These are phyloP conservation scores for Colletotrichum echinochloae DNA, from an alignment of 2,329 filamentous ascomycete genomes.

Conservation along the genomic window DNA sequence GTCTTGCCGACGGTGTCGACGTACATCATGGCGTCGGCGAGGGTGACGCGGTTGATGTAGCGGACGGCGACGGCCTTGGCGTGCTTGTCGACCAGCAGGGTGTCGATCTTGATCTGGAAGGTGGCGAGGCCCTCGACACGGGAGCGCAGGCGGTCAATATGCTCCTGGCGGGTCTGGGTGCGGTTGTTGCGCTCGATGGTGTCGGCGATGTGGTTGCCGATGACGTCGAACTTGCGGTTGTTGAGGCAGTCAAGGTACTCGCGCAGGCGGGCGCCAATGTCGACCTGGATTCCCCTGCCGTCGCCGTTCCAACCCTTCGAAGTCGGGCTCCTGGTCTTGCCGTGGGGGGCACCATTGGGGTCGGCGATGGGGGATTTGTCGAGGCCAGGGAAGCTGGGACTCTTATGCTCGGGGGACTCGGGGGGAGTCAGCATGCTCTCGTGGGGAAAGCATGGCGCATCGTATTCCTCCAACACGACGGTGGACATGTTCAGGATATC, in stretches of 20 bases:
- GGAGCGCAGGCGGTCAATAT: constrained; percentile 24
- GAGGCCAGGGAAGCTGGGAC: neutral
- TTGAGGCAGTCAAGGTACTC: constrained; percentile 39
- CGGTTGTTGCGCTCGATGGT: constrained; percentile 24
- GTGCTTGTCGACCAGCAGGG: constrained; percentile 29
- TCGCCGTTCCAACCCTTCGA: constrained; percentile 27
- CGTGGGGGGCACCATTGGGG: neutral
- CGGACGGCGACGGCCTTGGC: constrained; percentile 28
- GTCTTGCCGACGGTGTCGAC: constrained; percentile 14
- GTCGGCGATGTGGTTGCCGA: constrained; percentile 35
- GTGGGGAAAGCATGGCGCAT: constrained; percentile 36
- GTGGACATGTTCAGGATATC: constrained; percentile 28
- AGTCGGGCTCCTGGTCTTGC: constrained; percentile 19
- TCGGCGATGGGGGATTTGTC: neutral
- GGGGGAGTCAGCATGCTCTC: constrained; percentile 22
- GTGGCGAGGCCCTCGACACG: constrained; percentile 19
- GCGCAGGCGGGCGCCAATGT: constrained; percentile 32
- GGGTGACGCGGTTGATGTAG: constrained; percentile 32
- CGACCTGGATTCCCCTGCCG: constrained; percentile 35
- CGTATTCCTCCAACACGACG: constrained; percentile 24
- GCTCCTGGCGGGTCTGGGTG: constrained; percentile 31
- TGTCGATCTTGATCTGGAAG: constrained; percentile 36
- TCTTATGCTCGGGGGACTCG: constrained; percentile 7
- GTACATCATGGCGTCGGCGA: neutral
- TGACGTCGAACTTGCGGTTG: constrained; percentile 29